Base-by-base conservation (phyloP, 2,329 filamentous ascomycete genomes). In the Claviceps humidiphila region DNA sequence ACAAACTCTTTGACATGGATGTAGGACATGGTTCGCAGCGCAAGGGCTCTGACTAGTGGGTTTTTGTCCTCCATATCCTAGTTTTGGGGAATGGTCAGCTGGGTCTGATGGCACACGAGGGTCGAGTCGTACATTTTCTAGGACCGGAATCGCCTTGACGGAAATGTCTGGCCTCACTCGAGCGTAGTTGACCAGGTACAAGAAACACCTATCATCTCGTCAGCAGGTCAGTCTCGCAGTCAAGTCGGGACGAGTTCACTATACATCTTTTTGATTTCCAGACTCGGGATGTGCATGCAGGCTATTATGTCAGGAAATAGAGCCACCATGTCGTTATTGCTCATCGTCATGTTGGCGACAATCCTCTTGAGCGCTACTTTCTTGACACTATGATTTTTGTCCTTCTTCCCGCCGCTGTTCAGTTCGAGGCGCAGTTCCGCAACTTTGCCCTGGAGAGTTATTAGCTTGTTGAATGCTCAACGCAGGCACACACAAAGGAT, bases 321-420 rank as follows among this genome's bases (percentile, higher is more conserved):
- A 41, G 89, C 89, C 52, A 97, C 86, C 93, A 98, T 98, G 69
- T 98, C 93, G 65, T 97, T 98, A 73, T 98, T 98, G 80, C 91
- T 97, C 93, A 98, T 98, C 58, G 93, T 98, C 93, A 98, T 98
- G 68, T 98, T 98, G 67, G 93, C 93, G 61, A 98, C 93, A 60
- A 98, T 97, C 78, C 96, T 96, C 79, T 98, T 98, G 57, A 98
- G 78, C 11, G 93, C 90, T 65, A 96, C 94, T 80, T 97, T 97
- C 77, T 97, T 98, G 59, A 82, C 82, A 45, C 85, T 80, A 71
- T 89, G 85, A 72, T 94, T 95, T 79, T 96, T 97, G 74, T 98
- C 93, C 75, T 97, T 98, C 76, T 95, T 96, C 59, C 87, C 85
- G 66, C 89, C 89, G 70, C 84, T 88, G 70, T 89, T 90, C 66